Evolutionary conservation across 164 flowering plant genomes (phyloP).

Genomic region (Vitis riparia): DNA sequence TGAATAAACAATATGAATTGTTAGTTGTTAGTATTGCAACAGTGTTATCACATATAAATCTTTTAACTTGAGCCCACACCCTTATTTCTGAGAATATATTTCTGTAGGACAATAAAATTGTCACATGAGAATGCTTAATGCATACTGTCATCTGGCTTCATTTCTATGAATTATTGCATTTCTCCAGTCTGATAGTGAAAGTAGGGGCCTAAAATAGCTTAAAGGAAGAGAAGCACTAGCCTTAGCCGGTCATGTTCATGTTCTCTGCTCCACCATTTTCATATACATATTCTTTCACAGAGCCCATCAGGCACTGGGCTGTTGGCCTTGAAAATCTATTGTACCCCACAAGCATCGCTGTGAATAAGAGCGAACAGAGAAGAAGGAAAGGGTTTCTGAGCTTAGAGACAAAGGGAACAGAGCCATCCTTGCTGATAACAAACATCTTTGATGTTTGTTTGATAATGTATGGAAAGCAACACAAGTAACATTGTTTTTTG

Average conservation of each 20-base stretch:
- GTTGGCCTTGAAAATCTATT: background rate
- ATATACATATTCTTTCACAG: background rate
- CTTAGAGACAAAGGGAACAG: conserved; percentile 16
- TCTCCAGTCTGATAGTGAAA: too few relatives aligned
- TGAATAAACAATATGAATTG: too few relatives aligned
- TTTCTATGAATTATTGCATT: too few relatives aligned
- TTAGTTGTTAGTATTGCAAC: too few relatives aligned
- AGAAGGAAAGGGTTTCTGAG: conserved; percentile 2
- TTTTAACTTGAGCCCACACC: too few relatives aligned
- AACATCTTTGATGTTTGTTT: background rate
- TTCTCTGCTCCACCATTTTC: background rate
- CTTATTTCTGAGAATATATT: too few relatives aligned
- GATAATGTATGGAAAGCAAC: background rate
- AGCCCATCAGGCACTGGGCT: background rate
- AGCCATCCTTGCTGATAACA: background rate
- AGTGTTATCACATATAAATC: too few relatives aligned
- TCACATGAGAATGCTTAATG: too few relatives aligned
- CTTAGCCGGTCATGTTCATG: conserved; percentile 6
- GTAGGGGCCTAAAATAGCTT: too few relatives aligned
- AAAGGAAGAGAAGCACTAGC: too few relatives aligned
- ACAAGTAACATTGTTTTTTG: background rate
- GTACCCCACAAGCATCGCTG: conserved; percentile 2
- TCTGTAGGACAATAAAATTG: too few relatives aligned
- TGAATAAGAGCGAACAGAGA: conserved; percentile 4
- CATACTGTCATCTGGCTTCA: too few relatives aligned